Conservation (phyloP, 2,329 filamentous ascomycete genomes). For the Triangularia setosa region DNA sequence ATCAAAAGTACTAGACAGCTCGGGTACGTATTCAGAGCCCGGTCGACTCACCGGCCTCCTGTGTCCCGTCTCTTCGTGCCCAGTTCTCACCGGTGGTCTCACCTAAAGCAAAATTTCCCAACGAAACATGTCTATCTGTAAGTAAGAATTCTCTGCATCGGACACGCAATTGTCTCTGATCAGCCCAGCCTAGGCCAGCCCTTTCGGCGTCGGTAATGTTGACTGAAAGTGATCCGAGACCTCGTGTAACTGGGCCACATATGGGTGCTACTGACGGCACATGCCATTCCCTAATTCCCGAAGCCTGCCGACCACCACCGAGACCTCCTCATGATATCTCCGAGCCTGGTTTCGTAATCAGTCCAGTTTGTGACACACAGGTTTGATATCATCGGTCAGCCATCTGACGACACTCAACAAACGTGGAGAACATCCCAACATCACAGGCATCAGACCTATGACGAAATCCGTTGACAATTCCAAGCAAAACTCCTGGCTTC, state of each 20-base stretch:
- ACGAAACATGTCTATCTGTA: background rate
- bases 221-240: background rate
- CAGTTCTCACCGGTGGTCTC: background rate
- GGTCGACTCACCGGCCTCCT: background rate
- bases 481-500: background rate
- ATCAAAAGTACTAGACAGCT: background rate
- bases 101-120: background rate
- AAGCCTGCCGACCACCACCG: background rate
- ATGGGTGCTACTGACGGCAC: background rate
- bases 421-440: background rate
- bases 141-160: background rate
- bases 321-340: background rate
- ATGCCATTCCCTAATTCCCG: background rate
- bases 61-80: background rate
- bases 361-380: background rate
- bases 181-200: background rate
- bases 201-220: background rate
- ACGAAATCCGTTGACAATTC: background rate
- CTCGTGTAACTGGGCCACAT: background rate
- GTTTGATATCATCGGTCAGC: background rate
- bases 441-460: background rate
- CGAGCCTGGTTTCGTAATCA: background rate
- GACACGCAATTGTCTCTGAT: background rate
- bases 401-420: background rate
- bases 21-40: background rate